phyloP scores from a whole-genome alignment of 208 protist genomes.

The Acanthamoeba sp. region DNA sequence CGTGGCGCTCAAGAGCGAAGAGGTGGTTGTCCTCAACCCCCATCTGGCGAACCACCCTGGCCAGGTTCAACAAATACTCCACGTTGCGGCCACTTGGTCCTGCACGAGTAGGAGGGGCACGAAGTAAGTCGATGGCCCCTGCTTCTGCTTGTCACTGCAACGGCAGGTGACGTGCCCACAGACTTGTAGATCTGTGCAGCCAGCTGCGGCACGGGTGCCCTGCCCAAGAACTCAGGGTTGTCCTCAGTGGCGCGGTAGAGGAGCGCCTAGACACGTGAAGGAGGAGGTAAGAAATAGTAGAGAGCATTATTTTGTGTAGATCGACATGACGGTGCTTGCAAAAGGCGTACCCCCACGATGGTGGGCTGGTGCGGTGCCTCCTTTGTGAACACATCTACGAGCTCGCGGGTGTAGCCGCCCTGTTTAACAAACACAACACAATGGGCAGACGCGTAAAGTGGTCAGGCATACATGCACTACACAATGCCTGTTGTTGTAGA shows the following conservation, averaged over 20 bases:
- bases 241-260: conserved; percentile 49
- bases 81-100: neutral
- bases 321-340: too few species aligned
- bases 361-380: neutral
- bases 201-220: neutral
- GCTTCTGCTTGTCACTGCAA: neutral
- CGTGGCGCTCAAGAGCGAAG: conserved; percentile 25
- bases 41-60: conserved; percentile 9
- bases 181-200: conserved; percentile 63
- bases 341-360: conserved; percentile 41
- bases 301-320: too few species aligned
- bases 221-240: conserved; percentile 67
- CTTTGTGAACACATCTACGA: conserved; percentile 64
- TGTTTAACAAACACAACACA: neutral
- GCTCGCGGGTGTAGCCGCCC: conserved; percentile 56
- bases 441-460: too few species aligned
- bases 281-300: neutral
- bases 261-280: conserved; percentile 6
- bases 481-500: too few species aligned
- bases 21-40: conserved; percentile 34
- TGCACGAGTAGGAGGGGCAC: neutral
- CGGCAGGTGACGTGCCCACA: neutral
- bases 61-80: neutral
- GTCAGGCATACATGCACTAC: too few species aligned
- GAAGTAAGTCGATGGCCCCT: too few species aligned